Percentiles rank a stretch among this genome's conserved stretches.
These are phyloP conservation scores for Hirschioporus abietinus DNA, from an alignment of 768 basidiomycete species.

Conservation along the genomic window DNA sequence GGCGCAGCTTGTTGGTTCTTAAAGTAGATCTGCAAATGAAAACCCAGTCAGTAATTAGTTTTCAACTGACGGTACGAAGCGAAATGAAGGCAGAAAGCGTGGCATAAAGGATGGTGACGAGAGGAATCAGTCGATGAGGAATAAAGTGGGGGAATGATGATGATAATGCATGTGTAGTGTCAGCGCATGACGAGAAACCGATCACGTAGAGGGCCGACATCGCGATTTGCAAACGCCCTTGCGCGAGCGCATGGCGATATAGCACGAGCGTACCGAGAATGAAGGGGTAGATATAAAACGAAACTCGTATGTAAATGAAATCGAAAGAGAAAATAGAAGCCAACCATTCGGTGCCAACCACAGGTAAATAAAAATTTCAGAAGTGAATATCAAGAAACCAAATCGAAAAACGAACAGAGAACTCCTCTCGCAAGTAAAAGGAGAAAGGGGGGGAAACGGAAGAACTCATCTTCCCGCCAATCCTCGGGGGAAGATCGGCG, in stretches of 20 bases:
- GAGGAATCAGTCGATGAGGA: not conserved
- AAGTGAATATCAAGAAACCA: not conserved
- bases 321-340: not conserved
- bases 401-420: not conserved
- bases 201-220: not conserved
- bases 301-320: not conserved
- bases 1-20: conserved; percentile 84
- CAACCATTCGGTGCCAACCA: no score
- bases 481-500: conserved; percentile 16
- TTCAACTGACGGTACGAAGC: not conserved
- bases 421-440: no score
- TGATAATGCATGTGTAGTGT: not conserved
- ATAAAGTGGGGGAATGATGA: not conserved
- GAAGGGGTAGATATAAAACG: not conserved
- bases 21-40: conserved; percentile 78
- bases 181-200: not conserved
- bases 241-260: not conserved
- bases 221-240: not conserved
- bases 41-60: not conserved
- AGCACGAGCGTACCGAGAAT: not conserved
- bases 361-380: no score
- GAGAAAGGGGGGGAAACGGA: not conserved
- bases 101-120: not conserved
- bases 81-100: not conserved
- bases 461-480: not conserved